These are phyloP conservation scores for Hortiboletus campestris DNA, from an alignment of 768 basidiomycete species.

Conservation along the genomic window DNA sequence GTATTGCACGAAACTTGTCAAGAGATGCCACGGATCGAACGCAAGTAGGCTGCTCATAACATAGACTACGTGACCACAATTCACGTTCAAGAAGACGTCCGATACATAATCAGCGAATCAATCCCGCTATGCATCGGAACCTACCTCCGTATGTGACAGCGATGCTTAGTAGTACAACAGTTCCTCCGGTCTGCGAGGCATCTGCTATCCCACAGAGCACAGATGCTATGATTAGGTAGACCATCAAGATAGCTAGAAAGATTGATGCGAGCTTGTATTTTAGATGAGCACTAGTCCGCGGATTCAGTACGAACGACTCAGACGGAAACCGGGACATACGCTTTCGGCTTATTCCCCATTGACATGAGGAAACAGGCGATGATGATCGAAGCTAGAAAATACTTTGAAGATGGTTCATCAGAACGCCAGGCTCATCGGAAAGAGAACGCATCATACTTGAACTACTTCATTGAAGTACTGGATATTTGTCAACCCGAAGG, in stretches of 20 bases:
- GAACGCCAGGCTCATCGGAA: not conserved
- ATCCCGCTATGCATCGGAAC: constrained; percentile 15
- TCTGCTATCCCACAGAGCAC: constrained; percentile 79
- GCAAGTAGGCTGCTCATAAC: constrained; percentile 75
- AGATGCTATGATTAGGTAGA: constrained; percentile 82
- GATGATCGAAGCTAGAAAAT: constrained; percentile 78
- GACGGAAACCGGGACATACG: constrained; percentile 41
- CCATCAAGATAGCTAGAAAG: constrained; percentile 71
- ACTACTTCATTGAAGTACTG: constrained; percentile 70
- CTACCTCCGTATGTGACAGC: constrained; percentile 80
- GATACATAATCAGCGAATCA: not conserved
- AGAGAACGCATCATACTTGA: constrained; percentile 48
- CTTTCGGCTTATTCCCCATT: constrained; percentile 92
- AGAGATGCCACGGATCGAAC: constrained; percentile 94
- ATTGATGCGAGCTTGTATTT: constrained; percentile 85
- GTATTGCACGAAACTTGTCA: constrained; percentile 90
- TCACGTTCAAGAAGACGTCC: not conserved
- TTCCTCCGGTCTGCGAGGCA: constrained; percentile 57
- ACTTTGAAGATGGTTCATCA: constrained; percentile 42
- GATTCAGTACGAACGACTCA: constrained; percentile 1
- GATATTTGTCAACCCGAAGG: constrained; percentile 63
- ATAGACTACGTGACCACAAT: constrained; percentile 51
- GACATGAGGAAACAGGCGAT: constrained; percentile 91
- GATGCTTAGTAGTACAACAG: constrained; percentile 82
- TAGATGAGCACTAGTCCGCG: constrained; percentile 17